Conservation (phyloP, 441 rosid species). For the Erodium chrysanthum region DNA sequence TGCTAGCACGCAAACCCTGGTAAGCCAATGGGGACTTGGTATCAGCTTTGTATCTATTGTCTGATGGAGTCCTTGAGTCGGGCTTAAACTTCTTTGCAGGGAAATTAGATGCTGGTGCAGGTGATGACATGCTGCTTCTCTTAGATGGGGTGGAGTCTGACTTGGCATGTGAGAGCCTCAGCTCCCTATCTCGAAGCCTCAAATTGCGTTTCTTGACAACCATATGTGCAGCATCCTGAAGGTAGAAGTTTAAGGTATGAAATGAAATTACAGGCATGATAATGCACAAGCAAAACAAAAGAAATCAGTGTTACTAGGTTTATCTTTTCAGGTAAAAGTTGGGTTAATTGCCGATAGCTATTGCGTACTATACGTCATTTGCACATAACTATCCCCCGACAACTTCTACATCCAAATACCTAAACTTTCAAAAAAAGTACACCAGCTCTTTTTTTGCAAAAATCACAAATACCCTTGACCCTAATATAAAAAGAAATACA, state of each 20-base stretch:
- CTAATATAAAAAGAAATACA: too few relatives aligned
- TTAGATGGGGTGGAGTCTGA: slow-evolving; percentile 54
- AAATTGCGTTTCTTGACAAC: slow-evolving; percentile 49
- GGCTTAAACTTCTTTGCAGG: slow-evolving; percentile 37
- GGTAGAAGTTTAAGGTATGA: neutral
- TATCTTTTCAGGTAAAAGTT: too few relatives aligned
- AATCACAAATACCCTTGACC: too few relatives aligned
- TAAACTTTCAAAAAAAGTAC: too few relatives aligned
- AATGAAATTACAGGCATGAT: too few relatives aligned
- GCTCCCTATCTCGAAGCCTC: slow-evolving; percentile 68
- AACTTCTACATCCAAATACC: too few relatives aligned
- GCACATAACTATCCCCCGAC: too few relatives aligned
- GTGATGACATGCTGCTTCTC: slow-evolving; percentile 37
- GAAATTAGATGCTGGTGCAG: slow-evolving; percentile 23
- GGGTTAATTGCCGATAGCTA: too few relatives aligned
- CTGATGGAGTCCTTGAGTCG: slow-evolving; percentile 33
- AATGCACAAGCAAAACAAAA: neutral
- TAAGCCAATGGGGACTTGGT: slow-evolving; percentile 39
- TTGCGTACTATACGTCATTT: too few relatives aligned
- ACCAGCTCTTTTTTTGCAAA: too few relatives aligned
- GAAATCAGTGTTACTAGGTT: neutral
- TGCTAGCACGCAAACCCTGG: slow-evolving; percentile 76
- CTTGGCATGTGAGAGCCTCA: slow-evolving; percentile 51
- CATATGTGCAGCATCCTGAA: slow-evolving; percentile 71
- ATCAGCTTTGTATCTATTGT: slow-evolving; percentile 11